Percentiles rank a stretch among this genome's conserved stretches.
Conservation (phyloP, 805 yeast species). For the Scheffersomyces amazonensis region DNA sequence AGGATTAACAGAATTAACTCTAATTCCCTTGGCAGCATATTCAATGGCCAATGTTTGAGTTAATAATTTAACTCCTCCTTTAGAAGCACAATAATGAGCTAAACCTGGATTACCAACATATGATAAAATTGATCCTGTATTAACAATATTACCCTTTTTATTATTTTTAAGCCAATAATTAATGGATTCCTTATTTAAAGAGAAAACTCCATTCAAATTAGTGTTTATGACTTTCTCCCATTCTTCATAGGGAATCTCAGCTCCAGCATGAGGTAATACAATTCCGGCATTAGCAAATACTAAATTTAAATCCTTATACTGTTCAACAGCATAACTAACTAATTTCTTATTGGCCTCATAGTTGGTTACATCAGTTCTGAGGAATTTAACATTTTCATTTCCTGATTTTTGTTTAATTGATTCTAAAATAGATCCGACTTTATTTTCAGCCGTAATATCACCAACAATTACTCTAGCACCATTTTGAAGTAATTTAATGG, state of each 20-base stretch:
- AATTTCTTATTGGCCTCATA: conserved; percentile 6
- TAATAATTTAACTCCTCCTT: conserved; percentile 34
- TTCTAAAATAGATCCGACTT: conserved; percentile 4
- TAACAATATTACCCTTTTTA: conserved; percentile 33
- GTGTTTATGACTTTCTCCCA: conserved; percentile 9
- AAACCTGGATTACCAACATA: conserved; percentile 25
- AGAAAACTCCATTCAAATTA: conserved; percentile 11
- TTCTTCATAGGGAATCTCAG: conserved; percentile 10
- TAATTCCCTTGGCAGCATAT: conserved; percentile 29
- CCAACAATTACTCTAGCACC: conserved; percentile 17
- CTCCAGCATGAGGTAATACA: conserved; percentile 5
- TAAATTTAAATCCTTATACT: conserved; percentile 7
- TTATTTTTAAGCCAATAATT: conserved; percentile 8
- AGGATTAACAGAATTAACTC: conserved; percentile 38
- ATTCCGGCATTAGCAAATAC: conserved; percentile 15
- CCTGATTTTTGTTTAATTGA: conserved; percentile 4
- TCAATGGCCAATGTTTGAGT: conserved; percentile 39
- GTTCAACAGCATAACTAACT: conserved; percentile 6
- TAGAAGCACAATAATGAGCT: conserved; percentile 31
- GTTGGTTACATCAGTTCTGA: conserved; percentile 7
- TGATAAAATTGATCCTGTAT: conserved; percentile 34
- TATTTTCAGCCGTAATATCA: conserved; percentile 6
- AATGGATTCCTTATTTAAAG: conserved; percentile 9
- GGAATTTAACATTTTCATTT: conserved; percentile 4
- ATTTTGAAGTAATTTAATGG: conserved; percentile 9